A percentile compares a stretch with the other conserved stretches of the same genome.
These are phyloP conservation scores for Talaromyces thailandensis DNA, from an alignment of 495 filamentous ascomycete species.

Conservation along the genomic window DNA sequence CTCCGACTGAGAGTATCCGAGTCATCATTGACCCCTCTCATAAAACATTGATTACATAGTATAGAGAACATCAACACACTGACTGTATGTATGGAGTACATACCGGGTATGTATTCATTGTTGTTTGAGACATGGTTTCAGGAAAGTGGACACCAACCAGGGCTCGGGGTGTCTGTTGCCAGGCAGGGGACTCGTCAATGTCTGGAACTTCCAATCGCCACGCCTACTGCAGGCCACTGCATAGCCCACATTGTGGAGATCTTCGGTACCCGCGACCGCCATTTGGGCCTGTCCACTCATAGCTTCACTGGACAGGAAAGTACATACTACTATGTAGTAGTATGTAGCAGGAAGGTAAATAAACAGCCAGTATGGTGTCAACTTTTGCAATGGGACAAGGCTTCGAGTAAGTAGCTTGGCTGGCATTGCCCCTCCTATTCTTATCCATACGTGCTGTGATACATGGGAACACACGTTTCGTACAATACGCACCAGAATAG, in stretches of 20 bases:
- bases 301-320: too few relatives aligned
- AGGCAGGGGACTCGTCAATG: background rate
- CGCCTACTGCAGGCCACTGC: too few relatives aligned
- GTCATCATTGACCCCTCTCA: background rate
- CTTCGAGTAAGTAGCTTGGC: background rate
- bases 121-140: conserved; percentile 8
- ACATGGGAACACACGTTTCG: background rate
- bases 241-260: conserved; percentile 1
- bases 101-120: too few relatives aligned
- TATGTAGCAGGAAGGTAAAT: background rate
- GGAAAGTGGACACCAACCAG: background rate
- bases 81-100: background rate
- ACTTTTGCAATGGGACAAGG: too few relatives aligned
- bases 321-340: too few relatives aligned
- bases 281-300: background rate
- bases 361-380: background rate
- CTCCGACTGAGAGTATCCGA: background rate
- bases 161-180: background rate
- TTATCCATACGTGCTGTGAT: background rate
- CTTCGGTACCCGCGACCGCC: conserved; percentile 2
- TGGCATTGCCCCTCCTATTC: background rate
- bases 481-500: background rate
- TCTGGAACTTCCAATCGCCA: conserved; percentile 2
- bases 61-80: background rate
- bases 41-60: background rate